Evolutionary conservation across 2,329 filamentous ascomycete genomes (phyloP).

Genomic region (Monilinia aucupariae): DNA sequence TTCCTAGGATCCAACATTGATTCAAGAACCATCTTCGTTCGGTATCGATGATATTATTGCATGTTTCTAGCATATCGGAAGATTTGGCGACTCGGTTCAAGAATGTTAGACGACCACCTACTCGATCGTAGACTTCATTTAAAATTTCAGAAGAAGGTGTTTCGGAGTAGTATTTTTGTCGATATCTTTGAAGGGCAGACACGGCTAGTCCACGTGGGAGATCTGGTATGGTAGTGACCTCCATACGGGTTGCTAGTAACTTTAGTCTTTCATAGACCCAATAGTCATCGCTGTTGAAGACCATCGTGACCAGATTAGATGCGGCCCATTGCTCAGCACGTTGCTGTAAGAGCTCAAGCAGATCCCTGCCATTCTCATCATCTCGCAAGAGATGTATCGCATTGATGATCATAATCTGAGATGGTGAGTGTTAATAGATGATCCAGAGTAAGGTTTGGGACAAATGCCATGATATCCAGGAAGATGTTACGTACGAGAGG

Average conservation of each 20-base stretch:
- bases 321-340: conserved; percentile 96
- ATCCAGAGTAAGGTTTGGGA: not conserved
- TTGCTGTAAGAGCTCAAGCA: conserved; percentile 92
- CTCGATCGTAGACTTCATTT: conserved; percentile 74
- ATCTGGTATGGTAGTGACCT: conserved; percentile 81
- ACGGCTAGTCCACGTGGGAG: conserved; percentile 74
- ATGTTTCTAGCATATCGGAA: conserved; percentile 70
- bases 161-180: conserved; percentile 71
- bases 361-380: conserved; percentile 85
- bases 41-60: conserved; percentile 62
- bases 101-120: conserved; percentile 85
- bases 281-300: conserved; percentile 96
- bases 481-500: conserved; percentile 56
- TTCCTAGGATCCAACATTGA: conserved; percentile 70
- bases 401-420: conserved; percentile 69
- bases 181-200: conserved; percentile 70
- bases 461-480: not conserved
- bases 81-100: conserved; percentile 87
- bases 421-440: not conserved
- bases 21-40: conserved; percentile 78
- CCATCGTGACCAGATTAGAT: conserved; percentile 79
- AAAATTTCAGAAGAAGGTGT: conserved; percentile 49
- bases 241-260: conserved; percentile 88
- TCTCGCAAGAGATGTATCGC: conserved; percentile 87
- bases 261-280: conserved; percentile 97